Evolutionary conservation across 164 flowering plant species (phyloP).

Genomic region (Dillenia suffruticosa): DNA sequence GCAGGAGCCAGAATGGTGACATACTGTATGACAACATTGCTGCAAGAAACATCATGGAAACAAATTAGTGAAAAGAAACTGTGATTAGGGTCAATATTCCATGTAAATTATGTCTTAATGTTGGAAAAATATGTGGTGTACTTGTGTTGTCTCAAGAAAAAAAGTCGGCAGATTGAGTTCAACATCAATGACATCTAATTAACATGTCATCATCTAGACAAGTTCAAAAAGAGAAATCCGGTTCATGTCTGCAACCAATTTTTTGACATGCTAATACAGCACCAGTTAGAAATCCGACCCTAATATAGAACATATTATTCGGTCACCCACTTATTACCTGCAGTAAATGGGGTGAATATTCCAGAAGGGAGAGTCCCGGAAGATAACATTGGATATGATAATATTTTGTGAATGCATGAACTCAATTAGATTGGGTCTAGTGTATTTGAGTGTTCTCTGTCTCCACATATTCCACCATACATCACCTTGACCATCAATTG

Average conservation of each 20-base stretch:
- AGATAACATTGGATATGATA: slow-evolving; percentile 77
- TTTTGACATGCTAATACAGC: too few relatives aligned
- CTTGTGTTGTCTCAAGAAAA: too few relatives aligned
- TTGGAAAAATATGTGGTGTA: too few relatives aligned
- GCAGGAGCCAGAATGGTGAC: slow-evolving; percentile 88
- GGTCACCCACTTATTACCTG: slow-evolving; percentile 42
- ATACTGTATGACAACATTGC: slow-evolving; percentile 76
- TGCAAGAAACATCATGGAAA: slow-evolving; percentile 27
- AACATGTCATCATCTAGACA: too few relatives aligned
- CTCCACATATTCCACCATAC: slow-evolving; percentile 99
- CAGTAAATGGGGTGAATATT: slow-evolving; percentile 95
- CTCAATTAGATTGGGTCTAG: slow-evolving; percentile 88
- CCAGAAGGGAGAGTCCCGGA: slow-evolving; percentile 92
- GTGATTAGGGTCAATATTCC: not conserved
- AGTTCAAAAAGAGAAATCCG: too few relatives aligned
- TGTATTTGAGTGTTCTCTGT: slow-evolving; percentile 57
- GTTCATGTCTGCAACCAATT: too few relatives aligned
- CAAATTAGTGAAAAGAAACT: not conserved
- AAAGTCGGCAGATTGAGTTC: too few relatives aligned
- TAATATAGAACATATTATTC: not conserved
- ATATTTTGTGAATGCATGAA: slow-evolving; percentile 69
- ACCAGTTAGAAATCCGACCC: too few relatives aligned
- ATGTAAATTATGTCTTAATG: too few relatives aligned
- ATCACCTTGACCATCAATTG: slow-evolving; percentile 95
- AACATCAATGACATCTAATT: too few relatives aligned